Conservation (phyloP, 208 protist species). For the Crithidia expoeki region DNA sequence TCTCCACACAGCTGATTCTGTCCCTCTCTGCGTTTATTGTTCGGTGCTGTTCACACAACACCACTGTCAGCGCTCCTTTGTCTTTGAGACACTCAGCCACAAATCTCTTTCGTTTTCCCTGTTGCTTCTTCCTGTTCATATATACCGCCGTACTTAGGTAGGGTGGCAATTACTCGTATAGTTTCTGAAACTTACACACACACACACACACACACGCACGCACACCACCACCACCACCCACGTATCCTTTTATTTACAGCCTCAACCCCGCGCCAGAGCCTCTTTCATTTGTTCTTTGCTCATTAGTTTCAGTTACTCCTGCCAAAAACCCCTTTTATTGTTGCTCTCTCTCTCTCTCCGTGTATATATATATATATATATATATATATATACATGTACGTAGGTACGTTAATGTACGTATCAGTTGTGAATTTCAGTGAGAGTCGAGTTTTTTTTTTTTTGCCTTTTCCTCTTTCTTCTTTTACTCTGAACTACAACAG, state of each 20-base stretch:
- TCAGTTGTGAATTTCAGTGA: too few species aligned
- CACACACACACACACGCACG: background rate
- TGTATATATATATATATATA: slow-evolving; percentile 16
- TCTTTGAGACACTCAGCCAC: background rate
- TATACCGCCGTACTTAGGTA: background rate
- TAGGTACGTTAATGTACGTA: background rate
- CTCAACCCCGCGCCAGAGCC: too few species aligned
- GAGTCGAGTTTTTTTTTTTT: slow-evolving; percentile 1
- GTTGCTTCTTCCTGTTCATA: background rate
- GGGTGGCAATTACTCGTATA: background rate
- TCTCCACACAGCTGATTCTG: background rate
- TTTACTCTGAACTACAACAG: background rate
- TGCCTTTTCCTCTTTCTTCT: background rate
- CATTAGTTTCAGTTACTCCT: too few species aligned
- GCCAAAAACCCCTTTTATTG: background rate
- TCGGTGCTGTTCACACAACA: background rate
- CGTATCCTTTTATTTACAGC: too few species aligned
- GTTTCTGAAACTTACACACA: background rate
- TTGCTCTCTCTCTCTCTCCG: background rate
- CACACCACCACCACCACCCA: too few species aligned
- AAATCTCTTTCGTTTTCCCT: background rate
- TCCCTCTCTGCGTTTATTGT: background rate
- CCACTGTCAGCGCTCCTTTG: background rate
- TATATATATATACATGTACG: slow-evolving; percentile 2
- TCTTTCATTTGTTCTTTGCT: too few species aligned